phyloP scores from a whole-genome alignment of 2,329 filamentous ascomycete genomes.

The Monosporascus sp. region DNA sequence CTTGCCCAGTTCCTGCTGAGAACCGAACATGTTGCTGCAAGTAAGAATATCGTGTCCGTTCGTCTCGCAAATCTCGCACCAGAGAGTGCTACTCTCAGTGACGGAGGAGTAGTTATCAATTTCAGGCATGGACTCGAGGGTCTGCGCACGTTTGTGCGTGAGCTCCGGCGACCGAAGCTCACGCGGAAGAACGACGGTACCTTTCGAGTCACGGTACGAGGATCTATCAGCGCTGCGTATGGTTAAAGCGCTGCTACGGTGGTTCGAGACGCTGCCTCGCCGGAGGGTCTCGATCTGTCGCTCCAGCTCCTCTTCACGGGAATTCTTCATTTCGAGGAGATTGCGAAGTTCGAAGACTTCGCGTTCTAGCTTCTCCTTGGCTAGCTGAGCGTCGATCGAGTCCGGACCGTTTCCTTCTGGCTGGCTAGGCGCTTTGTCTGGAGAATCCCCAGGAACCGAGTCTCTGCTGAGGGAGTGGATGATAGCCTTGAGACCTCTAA shows the following conservation, averaged over 20 bases:
- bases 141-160: constrained; percentile 45
- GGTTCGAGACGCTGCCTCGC: constrained; percentile 34
- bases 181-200: constrained; percentile 56
- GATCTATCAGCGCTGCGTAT: constrained; percentile 47
- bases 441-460: constrained; percentile 43
- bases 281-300: constrained; percentile 69
- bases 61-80: constrained; percentile 95
- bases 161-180: constrained; percentile 43
- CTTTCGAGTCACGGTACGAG: constrained; percentile 61
- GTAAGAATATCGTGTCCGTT: constrained; percentile 89
- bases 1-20: constrained; percentile 27
- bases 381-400: constrained; percentile 50
- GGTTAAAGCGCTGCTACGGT: constrained; percentile 49
- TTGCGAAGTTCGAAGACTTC: constrained; percentile 75
- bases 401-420: constrained; percentile 36
- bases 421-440: constrained; percentile 28
- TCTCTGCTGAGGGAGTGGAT: constrained; percentile 91
- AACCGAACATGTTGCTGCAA: constrained; percentile 82
- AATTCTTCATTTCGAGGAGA: constrained; percentile 65
- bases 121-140: constrained; percentile 64
- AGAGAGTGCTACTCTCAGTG: constrained; percentile 69
- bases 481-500: constrained; percentile 92
- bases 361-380: constrained; percentile 67
- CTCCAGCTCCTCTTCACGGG: constrained; percentile 79
- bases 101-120: constrained; percentile 64